Evolutionary conservation across 2,329 filamentous ascomycete species (phyloP).

Genomic region (Aspergillus niger): DNA sequence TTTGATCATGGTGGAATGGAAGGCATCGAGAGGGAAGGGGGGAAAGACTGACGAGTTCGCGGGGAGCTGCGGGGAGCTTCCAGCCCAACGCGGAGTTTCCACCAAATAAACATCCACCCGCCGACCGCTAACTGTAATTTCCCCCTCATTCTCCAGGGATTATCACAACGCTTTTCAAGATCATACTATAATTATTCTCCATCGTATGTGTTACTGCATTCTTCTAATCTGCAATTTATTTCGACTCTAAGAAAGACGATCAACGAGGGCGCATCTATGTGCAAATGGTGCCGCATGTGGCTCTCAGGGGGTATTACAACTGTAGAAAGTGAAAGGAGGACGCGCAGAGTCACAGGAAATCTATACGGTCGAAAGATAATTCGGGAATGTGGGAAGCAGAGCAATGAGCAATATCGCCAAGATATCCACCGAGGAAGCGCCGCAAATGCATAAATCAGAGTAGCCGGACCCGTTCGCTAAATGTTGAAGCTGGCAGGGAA

Average conservation of each 20-base stretch:
- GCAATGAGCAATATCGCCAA: not conserved
- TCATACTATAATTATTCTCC: not conserved
- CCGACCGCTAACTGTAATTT: not conserved
- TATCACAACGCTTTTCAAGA: not conserved
- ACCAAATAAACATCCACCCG: not conserved
- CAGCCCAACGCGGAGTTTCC: not conserved
- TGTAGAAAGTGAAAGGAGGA: not conserved
- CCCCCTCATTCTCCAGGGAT: not conserved
- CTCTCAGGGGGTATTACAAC: constrained; percentile 20
- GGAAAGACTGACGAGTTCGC: not conserved
- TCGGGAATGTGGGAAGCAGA: constrained; percentile 1
- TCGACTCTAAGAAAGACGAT: not conserved
- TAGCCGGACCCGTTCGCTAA: constrained; percentile 9
- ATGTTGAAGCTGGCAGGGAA: constrained; percentile 13
- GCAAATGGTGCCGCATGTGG: constrained; percentile 11
- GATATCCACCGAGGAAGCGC: constrained; percentile 29
- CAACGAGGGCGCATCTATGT: not conserved
- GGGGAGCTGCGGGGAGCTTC: constrained; percentile 7
- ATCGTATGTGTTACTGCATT: not conserved
- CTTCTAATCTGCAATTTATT: not conserved
- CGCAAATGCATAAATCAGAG: constrained; percentile 23
- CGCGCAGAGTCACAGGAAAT: constrained; percentile 12
- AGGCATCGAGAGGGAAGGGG: not conserved
- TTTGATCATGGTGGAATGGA: constrained; percentile 55
- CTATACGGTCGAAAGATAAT: constrained; percentile 14